Percentiles rank a stretch among this genome's conserved stretches.
These are phyloP conservation scores for Eucalyptus sp. DNA, from an alignment of 345 rosid species.

Conservation along the genomic window DNA sequence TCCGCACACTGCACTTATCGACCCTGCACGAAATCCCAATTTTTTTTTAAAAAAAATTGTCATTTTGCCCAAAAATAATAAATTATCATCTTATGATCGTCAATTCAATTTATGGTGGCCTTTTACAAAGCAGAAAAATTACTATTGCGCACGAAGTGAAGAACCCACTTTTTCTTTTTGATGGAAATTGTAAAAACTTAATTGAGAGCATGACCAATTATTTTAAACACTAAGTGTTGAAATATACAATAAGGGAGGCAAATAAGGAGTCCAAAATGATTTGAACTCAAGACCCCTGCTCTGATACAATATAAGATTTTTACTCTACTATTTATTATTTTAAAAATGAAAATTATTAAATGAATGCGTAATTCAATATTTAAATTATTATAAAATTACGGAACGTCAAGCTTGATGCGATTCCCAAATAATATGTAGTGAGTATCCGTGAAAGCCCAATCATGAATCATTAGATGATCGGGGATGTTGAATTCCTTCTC, in stretches of 20 bases:
- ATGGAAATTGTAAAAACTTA: neutral
- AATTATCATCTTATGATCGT: neutral
- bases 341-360: neutral
- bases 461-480: slow-evolving; percentile 88
- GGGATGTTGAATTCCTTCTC: slow-evolving; percentile 48
- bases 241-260: neutral
- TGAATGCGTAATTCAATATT: neutral
- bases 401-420: slow-evolving; percentile 59
- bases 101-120: neutral
- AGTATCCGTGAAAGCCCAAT: slow-evolving; percentile 86
- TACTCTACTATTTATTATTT: neutral
- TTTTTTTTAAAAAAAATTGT: neutral
- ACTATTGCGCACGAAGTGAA: neutral
- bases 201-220: rapidly evolving
- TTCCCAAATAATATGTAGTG: slow-evolving; percentile 73
- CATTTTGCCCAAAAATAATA: neutral
- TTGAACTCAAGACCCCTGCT: neutral
- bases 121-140: neutral
- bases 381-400: slow-evolving; percentile 1
- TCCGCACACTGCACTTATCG: slow-evolving; percentile 66
- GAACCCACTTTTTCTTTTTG: neutral
- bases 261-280: neutral
- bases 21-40: slow-evolving; percentile 26
- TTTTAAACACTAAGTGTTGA: neutral
- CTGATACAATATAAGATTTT: neutral